Evolutionary conservation across 73 alveolate genomes (phyloP), one percentile per base, ranked within the genome.

Genomic region (Paramecium sonneborni): DNA sequence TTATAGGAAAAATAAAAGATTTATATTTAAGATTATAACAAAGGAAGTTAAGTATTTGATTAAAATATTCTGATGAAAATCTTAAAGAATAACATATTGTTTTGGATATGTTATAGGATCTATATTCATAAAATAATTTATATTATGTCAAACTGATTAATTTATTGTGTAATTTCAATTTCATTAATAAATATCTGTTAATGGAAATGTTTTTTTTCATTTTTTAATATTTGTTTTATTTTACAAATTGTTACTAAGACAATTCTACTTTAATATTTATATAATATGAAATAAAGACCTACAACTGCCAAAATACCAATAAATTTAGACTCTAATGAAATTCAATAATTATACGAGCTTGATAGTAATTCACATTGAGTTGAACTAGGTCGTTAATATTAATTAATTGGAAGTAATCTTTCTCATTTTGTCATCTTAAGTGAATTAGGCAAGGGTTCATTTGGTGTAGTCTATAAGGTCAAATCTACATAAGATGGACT

Each of bases 361-460:
- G 90, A 72, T 72, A 35, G 86, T 72, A 72, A 52, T 52, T 52
- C 32, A 38, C 86, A 12, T 34, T 38, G 38, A 32, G 23, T 72
- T 62, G 24, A 72, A 52, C 35, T 72, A 35, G 57, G 86, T 38
- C 57, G 86, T 41, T 72, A 72, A 72, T 37, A 34, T 72, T 85
- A 76, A 30, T 86, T 39, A 67, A 86, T 88, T 38, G 94, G 94
- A 6, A 44, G 91, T 44, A 69, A 82, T 70, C 69, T 97, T 72
- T 58, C 95, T 0, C 99, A 98, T 86, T 98, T 96, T 82, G 92
- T 79, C 69, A 95, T 98, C 85, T 74, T 96, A 57, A 93, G 90
- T 41, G 98, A 96, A 93, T 85, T 97, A 30, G 99, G 99, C 21
- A 94, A 95, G 88, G 99, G 99, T 26, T 95, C 99, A 2, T 96